phyloP scores from a whole-genome alignment of 2,329 filamentous ascomycete genomes.

The Colletotrichum musicola region DNA sequence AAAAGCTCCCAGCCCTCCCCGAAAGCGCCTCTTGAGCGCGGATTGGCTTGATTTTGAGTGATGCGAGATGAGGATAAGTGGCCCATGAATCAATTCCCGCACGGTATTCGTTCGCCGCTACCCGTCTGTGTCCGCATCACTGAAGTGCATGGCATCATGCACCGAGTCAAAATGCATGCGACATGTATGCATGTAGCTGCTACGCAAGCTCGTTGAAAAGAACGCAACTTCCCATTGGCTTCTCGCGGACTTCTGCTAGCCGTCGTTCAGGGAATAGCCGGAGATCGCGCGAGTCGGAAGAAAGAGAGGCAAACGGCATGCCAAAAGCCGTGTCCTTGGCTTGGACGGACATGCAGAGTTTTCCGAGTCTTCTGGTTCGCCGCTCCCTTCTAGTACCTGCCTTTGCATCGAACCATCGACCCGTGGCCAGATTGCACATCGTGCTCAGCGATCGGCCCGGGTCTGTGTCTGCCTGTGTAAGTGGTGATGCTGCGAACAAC shows the following conservation, averaged over 20 bases:
- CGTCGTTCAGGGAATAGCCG: slow-evolving; percentile 22
- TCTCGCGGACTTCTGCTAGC: not conserved
- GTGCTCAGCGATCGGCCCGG: not conserved
- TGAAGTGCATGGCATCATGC: slow-evolving; percentile 33
- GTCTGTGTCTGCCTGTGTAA: not conserved
- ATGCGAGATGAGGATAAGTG: slow-evolving; percentile 29
- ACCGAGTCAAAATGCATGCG: slow-evolving; percentile 37
- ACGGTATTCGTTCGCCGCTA: slow-evolving; percentile 31
- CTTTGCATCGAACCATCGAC: slow-evolving; percentile 8
- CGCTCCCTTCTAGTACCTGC: slow-evolving; percentile 14
- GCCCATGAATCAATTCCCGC: slow-evolving; percentile 10
- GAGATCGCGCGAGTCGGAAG: slow-evolving; percentile 38
- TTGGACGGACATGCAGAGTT: slow-evolving; percentile 17
- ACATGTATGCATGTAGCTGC: slow-evolving; percentile 22
- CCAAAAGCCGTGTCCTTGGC: slow-evolving; percentile 23
- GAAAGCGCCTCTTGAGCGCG: not conserved
- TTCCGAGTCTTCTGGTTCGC: slow-evolving; percentile 24
- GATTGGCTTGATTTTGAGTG: slow-evolving; percentile 17
- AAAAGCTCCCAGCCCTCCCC: slow-evolving; percentile 30
- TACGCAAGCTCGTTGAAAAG: slow-evolving; percentile 24
- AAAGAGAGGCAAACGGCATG: slow-evolving; percentile 23
- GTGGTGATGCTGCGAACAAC: not conserved
- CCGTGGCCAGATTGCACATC: not conserved
- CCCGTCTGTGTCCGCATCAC: slow-evolving; percentile 29
- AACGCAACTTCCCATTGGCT: slow-evolving; percentile 29